Conservation (phyloP, 2,329 filamentous ascomycete species). For the Monosporascus sp. region DNA sequence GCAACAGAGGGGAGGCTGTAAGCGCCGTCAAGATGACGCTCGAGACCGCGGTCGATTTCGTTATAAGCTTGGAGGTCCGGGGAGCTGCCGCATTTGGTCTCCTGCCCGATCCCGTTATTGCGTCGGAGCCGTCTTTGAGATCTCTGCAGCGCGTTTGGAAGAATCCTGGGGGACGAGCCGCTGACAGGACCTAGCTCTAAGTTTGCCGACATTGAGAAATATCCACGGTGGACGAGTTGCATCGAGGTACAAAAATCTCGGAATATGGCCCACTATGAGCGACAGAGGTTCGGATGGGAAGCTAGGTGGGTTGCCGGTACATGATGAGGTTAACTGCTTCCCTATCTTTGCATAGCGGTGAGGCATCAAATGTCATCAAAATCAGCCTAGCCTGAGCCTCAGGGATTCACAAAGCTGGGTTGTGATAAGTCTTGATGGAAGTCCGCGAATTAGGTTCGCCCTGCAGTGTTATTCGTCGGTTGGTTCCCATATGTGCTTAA, state of each 20-base stretch:
- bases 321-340: too few species aligned
- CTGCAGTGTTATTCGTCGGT: too few species aligned
- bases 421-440: too few species aligned
- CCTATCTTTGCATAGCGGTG: too few species aligned
- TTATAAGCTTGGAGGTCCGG: not conserved
- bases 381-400: too few species aligned
- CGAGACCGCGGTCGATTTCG: not conserved
- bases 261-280: not conserved
- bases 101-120: not conserved
- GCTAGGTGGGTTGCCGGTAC: not conserved
- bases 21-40: not conserved
- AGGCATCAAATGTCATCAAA: too few species aligned
- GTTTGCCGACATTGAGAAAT: not conserved
- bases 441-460: too few species aligned
- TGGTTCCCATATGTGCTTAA: too few species aligned
- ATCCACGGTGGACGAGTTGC: not conserved
- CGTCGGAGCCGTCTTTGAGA: not conserved
- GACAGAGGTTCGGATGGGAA: not conserved
- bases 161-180: not conserved
- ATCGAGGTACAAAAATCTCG: not conserved
- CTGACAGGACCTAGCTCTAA: slow-evolving; percentile 1
- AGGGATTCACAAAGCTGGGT: too few species aligned
- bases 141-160: not conserved
- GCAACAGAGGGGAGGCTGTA: not conserved
- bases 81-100: slow-evolving; percentile 1